Conservation (phyloP, 768 basidiomycete genomes). For the Chalciporus piperatus region DNA sequence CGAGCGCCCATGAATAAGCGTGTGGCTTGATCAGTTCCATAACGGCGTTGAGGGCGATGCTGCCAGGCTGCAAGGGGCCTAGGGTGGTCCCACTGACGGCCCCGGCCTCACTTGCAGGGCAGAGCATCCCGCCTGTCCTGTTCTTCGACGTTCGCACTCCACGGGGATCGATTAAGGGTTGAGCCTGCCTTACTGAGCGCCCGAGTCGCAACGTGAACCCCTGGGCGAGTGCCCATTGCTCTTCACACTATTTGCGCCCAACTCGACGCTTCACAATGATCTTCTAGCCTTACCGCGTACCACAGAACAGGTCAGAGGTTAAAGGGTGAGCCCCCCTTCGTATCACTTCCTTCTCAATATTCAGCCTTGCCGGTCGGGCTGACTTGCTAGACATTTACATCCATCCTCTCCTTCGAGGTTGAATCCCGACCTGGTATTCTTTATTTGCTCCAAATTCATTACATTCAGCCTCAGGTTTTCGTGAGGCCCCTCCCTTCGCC, state of each 20-base stretch:
- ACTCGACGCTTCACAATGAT: conserved; percentile 14
- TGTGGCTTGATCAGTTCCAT: background rate
- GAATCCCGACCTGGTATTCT: background rate
- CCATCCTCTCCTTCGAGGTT: background rate
- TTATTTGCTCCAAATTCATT: conserved; percentile 2
- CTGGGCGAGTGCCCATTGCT: background rate
- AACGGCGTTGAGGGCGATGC: conserved; percentile 11
- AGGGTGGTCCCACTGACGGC: conserved; percentile 9
- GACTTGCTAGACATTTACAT: background rate
- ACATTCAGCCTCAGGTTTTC: background rate
- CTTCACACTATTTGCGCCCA: conserved; percentile 21
- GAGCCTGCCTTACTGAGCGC: conserved; percentile 18
- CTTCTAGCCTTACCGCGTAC: conserved; percentile 16
- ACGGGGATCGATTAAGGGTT: conserved; percentile 5
- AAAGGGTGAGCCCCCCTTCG: conserved; percentile 13
- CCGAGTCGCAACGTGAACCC: conserved; percentile 14
- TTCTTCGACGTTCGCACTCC: conserved; percentile 2
- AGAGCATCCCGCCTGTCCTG: conserved; percentile 7
- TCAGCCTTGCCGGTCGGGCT: background rate
- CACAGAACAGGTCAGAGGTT: conserved; percentile 10
- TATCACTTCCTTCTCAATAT: conserved; percentile 1
- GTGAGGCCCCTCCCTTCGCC: conserved; percentile 3
- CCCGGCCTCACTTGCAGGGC: conserved; percentile 6
- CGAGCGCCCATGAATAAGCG: too few relatives aligned
- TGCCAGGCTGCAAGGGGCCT: background rate